Evolutionary conservation across 768 basidiomycete genomes (phyloP), one percentile per base, ranked within the genome.

Genomic region (Leccinum subgranulosum): DNA sequence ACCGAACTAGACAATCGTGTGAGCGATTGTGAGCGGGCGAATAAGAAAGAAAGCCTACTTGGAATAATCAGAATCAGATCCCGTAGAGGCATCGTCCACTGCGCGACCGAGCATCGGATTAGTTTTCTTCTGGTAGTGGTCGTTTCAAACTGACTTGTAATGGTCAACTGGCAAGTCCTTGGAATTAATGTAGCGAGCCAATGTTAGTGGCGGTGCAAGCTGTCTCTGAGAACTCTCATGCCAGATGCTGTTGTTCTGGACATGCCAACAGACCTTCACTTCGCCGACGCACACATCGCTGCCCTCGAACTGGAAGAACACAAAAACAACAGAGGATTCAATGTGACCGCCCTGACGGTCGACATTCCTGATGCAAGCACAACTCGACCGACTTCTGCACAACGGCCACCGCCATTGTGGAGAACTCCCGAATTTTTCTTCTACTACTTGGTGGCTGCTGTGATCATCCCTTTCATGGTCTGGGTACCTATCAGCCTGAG

Each of bases 51-150:
- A 39, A 5, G 71, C 86, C 70, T 65, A 95, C 94, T 93, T 96
- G 60, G 94, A 92, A 73, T 97, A 96, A 69, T 96, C 94, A 31
- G 92, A 94, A 70, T 96, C 94, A 14, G 94, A 95, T 49, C 93
- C 94, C 3, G 93, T 90, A 36, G 90, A 91, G n/a, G 84, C 77
- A 60, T 92, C 90, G 66, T 92, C 90, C 86, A 92, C 88, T 87
- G 74, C 60, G 41, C 68, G 73, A 57, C 69, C 71, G 60, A 75
- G 64, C 75, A 78, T 76, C 41, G 57, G 56, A 59, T 69, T 51
- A 62, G 72, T 58, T 58, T 31, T 54, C 56, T 60, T 58, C 43
- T 62, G 59, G 61, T 48, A 43, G 49, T 27, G 41, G 54, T 41
- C 51, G 61, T 51, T 49, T 60, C 51, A 34, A 54, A 71, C 66